Evolutionary conservation across 1,284 basidiomycete species (phyloP).

Genomic region (Cystobasidium sp.): DNA sequence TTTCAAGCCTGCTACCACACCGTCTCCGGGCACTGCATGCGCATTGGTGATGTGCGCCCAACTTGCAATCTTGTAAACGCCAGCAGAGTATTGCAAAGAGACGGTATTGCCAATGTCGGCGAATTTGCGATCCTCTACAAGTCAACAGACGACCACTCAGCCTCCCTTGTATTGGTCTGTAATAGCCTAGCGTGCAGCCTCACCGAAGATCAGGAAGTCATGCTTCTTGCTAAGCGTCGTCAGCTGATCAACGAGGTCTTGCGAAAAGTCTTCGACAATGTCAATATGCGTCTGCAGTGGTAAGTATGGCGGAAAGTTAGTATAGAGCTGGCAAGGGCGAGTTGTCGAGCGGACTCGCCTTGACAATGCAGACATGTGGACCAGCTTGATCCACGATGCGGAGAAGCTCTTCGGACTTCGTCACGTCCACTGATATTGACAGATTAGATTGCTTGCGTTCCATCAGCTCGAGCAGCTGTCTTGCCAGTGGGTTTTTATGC

Average conservation of each 20-base stretch:
- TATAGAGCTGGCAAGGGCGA: not conserved
- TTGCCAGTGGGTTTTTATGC: constrained; percentile 36
- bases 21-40: constrained; percentile 86
- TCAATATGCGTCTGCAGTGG: constrained; percentile 86
- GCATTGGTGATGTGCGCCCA: constrained; percentile 99
- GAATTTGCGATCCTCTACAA: constrained; percentile 88
- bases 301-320: not conserved
- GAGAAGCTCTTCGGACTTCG: constrained; percentile 77
- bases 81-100: constrained; percentile 88
- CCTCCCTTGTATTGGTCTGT: not conserved
- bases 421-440: constrained; percentile 94
- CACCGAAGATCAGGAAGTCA: constrained; percentile 90
- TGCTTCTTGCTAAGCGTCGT: constrained; percentile 75
- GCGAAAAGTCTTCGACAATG: constrained; percentile 89
- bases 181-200: not conserved
- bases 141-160: not conserved
- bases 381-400: constrained; percentile 86
- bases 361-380: constrained; percentile 87
- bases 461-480: constrained; percentile 76
- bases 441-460: constrained; percentile 89
- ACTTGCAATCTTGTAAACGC: constrained; percentile 88
- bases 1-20: constrained; percentile 84
- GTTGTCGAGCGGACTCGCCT: constrained; percentile 64
- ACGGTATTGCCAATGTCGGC: constrained; percentile 99
- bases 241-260: constrained; percentile 72